Conservation (phyloP, 1,284 basidiomycete species). For the Fomitiporia mediterranea region DNA sequence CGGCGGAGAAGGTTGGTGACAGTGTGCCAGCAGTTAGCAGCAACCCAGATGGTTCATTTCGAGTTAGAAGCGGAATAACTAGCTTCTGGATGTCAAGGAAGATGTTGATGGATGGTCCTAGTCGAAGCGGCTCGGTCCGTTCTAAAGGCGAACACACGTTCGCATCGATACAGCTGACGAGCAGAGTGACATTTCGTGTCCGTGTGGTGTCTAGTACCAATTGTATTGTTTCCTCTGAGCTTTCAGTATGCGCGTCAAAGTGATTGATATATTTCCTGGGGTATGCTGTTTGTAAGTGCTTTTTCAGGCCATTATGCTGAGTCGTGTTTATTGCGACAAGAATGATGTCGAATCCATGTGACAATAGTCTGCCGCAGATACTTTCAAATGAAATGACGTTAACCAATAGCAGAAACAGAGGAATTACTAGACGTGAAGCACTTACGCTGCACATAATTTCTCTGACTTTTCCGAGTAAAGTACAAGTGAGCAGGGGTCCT, state of each 20-base stretch:
- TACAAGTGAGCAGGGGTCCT: constrained; percentile 9
- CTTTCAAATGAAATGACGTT: not conserved
- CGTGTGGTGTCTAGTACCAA: not conserved
- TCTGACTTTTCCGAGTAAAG: constrained; percentile 4
- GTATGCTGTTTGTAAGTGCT: not conserved
- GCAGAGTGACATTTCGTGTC: not conserved
- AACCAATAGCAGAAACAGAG: not conserved
- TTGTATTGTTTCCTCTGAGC: not conserved
- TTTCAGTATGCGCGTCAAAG: not conserved
- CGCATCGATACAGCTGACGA: not conserved
- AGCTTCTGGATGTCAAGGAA: constrained; percentile 7
- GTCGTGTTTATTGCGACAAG: not conserved
- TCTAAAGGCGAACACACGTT: not conserved
- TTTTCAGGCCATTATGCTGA: not conserved
- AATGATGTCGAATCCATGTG: constrained; percentile 10
- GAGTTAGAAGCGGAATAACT: constrained; percentile 5
- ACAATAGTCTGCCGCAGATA: constrained; percentile 7
- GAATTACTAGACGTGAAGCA: not conserved
- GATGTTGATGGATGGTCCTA: not conserved
- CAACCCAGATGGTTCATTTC: constrained; percentile 1
- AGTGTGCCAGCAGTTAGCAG: constrained; percentile 3
- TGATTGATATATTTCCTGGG: not conserved
- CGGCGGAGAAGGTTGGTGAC: not conserved
- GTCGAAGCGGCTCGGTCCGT: not conserved
- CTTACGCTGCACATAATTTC: constrained; percentile 11